Percentiles rank a stretch among this genome's conserved stretches.
Conservation (phyloP, 768 basidiomycete genomes). For the Glaciozyma antarctica region DNA sequence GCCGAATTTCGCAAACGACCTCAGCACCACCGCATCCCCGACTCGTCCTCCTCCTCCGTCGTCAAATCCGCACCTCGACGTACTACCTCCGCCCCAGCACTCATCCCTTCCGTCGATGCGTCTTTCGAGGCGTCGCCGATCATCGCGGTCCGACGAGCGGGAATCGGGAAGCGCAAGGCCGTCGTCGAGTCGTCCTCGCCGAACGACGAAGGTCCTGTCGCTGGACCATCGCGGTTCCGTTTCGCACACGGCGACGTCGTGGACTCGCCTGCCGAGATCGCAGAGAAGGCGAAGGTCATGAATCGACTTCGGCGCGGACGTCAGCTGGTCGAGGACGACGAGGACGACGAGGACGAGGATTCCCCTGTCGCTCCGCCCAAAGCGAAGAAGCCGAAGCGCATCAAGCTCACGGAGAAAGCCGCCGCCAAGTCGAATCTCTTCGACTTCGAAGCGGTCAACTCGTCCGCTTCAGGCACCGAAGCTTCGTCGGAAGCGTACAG, state of each 20-base stretch:
- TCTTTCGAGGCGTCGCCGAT: not conserved
- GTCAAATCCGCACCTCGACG: not conserved
- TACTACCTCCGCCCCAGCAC: not conserved
- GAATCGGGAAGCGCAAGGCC: not conserved
- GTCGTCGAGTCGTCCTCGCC: slow-evolving; percentile 21
- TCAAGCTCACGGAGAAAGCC: not conserved
- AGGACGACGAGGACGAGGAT: not conserved
- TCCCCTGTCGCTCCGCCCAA: not conserved
- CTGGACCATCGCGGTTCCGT: not conserved
- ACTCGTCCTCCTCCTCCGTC: slow-evolving; percentile 2
- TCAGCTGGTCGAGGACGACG: not conserved
- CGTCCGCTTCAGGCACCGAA: slow-evolving; percentile 11
- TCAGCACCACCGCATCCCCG: slow-evolving; percentile 3
- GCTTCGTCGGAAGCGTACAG: slow-evolving; percentile 24
- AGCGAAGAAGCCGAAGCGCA: not conserved
- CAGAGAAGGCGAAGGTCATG: not conserved
- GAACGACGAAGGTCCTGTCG: not conserved
- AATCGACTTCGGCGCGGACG: slow-evolving; percentile 17
- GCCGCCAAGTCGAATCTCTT: slow-evolving; percentile 16
- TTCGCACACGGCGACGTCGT: not conserved
- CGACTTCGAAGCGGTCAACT: slow-evolving; percentile 29
- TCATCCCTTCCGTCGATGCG: not conserved
- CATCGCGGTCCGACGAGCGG: not conserved
- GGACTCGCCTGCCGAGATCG: not conserved
- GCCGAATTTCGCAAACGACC: not conserved